Base-by-base conservation (phyloP, 2,329 filamentous ascomycete genomes). In the Monosporascus ibericus region DNA sequence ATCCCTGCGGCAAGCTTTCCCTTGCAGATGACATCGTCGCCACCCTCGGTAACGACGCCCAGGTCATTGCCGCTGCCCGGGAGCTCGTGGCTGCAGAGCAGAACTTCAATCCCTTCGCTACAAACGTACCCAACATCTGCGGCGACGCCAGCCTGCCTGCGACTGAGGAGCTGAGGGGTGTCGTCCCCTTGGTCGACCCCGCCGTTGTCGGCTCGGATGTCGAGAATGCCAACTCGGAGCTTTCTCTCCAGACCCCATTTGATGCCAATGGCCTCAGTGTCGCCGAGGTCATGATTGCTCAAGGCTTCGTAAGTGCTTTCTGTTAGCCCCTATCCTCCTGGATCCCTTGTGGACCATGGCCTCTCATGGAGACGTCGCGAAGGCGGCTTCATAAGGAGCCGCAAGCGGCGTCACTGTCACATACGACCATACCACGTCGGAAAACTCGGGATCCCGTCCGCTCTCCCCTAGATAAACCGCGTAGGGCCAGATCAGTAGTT, bases 101-200 rank as follows among this genome's bases (percentile, higher is more conserved):
- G 70, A 88, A 88, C 77, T 86, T 86, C 73, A 88, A 88, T 73
- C 83, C 82, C 49, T 87, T 83, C 58, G 79, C 70, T 52, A 77
- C 79, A 56, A 72, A 72, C 61, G 75, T 82, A 36, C 84, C 81
- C 18, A 81, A 76, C 55, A 79, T 89, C 64, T 88, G 86, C 69
- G 77, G 73, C 38, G 82, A 88, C 57, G 70, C 83, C 2, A 71
- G 75, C 25, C 78, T 89, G 2, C 86, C 86, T 11, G 78, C 74
- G 34, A 86, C 81, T 7, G 68, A 70, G 24, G 75, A 75, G 51
- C 80, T 88, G 34, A 76, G 85, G 44, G 86, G 86, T 56, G 83
- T 89, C 52, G 75, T 86, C 4, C 85, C 85, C 25, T 74, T 85
- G 17, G 78, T 88, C 55, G 86, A 88, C 65, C 85, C 86, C 2